These are phyloP conservation scores for Saccharomyces jurei DNA, from an alignment of 805 yeast species.

Conservation along the genomic window DNA sequence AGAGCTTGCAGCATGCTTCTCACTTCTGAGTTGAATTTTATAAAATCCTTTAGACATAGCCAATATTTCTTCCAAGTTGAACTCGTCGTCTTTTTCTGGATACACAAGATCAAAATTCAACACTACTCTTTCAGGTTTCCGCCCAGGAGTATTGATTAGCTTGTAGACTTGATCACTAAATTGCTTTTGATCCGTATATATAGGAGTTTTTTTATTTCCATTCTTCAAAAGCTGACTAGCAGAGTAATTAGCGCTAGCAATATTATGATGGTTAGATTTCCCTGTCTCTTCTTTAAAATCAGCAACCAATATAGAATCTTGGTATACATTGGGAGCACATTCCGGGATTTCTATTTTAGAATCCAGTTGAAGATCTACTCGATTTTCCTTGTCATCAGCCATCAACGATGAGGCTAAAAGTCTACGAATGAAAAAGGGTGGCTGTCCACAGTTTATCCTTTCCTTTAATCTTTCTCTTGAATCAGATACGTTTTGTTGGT, in stretches of 20 bases:
- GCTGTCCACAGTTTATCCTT: neutral
- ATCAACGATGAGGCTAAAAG: neutral
- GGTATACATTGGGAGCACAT: neutral
- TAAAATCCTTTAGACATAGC: conserved; percentile 39
- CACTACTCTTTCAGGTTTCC: conserved; percentile 48
- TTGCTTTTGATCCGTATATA: conserved; percentile 35
- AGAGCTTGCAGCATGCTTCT: conserved; percentile 53
- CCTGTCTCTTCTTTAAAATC: neutral
- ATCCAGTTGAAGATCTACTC: neutral
- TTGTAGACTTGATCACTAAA: conserved; percentile 38
- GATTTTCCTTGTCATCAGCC: neutral
- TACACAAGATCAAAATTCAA: conserved; percentile 52
- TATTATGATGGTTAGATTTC: conserved; percentile 1
- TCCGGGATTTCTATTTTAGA: neutral
- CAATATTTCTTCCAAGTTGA: conserved; percentile 54
- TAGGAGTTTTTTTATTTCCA: conserved; percentile 24
- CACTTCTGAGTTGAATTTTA: conserved; percentile 46
- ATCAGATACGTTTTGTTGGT: neutral
- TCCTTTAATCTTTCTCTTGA: neutral
- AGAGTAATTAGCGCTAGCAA: neutral
- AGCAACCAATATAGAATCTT: neutral
- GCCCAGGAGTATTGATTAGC: conserved; percentile 45
- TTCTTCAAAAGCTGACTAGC: conserved; percentile 2
- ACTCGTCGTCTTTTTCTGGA: conserved; percentile 31
- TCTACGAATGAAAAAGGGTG: neutral